Evolutionary conservation across 2,329 filamentous ascomycete species (phyloP).

Genomic region (Aspergillus latus): DNA sequence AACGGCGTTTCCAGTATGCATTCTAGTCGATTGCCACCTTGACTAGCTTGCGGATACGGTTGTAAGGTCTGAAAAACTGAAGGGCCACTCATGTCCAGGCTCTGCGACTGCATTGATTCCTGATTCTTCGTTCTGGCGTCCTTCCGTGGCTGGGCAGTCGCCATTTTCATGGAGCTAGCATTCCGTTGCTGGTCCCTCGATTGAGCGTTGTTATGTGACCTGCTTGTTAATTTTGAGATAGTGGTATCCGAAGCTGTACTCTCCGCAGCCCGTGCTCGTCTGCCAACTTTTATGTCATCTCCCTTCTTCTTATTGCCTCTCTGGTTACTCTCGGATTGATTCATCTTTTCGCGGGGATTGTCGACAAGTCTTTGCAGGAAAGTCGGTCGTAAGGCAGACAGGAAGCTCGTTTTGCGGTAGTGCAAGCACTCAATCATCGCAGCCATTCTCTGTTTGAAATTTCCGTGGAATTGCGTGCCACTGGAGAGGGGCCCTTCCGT

Average conservation of each 20-base stretch:
- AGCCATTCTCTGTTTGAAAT: conserved; percentile 11
- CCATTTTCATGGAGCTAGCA: too few species aligned
- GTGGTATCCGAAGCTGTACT: background rate
- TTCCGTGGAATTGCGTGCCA: background rate
- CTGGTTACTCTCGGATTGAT: conserved; percentile 33
- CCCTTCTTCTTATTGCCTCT: conserved; percentile 35
- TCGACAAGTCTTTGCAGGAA: conserved; percentile 38
- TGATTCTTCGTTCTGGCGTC: too few species aligned
- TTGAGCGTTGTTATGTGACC: background rate
- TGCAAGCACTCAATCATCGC: conserved; percentile 23
- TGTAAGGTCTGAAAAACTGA: too few species aligned
- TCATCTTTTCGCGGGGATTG: conserved; percentile 34
- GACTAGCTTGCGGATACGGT: too few species aligned
- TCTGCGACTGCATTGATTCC: too few species aligned
- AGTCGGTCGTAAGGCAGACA: conserved; percentile 37
- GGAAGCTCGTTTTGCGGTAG: conserved; percentile 42
- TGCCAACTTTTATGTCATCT: conserved; percentile 34
- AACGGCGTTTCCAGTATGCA: too few species aligned
- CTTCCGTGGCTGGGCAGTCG: too few species aligned
- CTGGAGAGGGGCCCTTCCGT: too few species aligned
- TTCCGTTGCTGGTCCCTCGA: too few species aligned
- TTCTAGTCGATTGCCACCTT: too few species aligned
- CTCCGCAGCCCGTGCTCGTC: conserved; percentile 22
- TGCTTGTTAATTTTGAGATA: background rate
- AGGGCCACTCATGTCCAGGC: too few species aligned